Evolutionary conservation across 2,329 filamentous ascomycete genomes (phyloP), one percentile per base, ranked within the genome.

Genomic region (Trichoderma polysporum): DNA sequence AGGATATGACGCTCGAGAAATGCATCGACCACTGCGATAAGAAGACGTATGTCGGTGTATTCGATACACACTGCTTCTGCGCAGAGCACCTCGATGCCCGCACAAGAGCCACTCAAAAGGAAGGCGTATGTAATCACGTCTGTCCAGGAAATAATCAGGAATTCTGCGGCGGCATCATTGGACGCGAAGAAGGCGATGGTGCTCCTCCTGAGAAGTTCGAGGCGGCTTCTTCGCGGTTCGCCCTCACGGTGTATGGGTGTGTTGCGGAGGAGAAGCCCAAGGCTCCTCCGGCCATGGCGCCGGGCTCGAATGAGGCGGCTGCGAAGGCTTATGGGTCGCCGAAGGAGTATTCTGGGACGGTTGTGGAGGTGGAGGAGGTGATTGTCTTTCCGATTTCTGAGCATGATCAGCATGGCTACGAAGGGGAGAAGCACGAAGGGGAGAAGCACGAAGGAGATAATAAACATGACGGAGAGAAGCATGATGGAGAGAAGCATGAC

Each of bases 201-300:
- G 8, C 9, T 2, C 50, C 52, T 6, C 27, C 33, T n/a, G 19
- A 25, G 15, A 49, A 65, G n/a, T 27, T 39, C 4, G 22, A 9
- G 0, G n/a, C 47, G 6, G 49, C 37, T 9, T 27, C 52, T 0
- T 68, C 70, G 66, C 73, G 71, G 47, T 70, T 76, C 45, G 76
- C 83, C 7, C 75, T 84, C 19, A 83, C 79, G 2, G 73, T 84
- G 13, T 85, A 84, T 74, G 81, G 75, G 52, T 73, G 76, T 64
- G 69, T 80, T 13, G 67, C 69, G 27, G 71, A 72, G 35, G 74
- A 77, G 33, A 67, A 69, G 33, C 77, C 71, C 33, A 74, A 50
- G 8, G 73, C 66, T 3, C 80, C 81, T 0, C 81, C 80, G 1
- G 75, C 71, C 22, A 75, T 74, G 75, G 74, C 70, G 17, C 68